These are phyloP conservation scores for Sphagnurus paluster DNA, from an alignment of 1,284 basidiomycete genomes.

Conservation along the genomic window DNA sequence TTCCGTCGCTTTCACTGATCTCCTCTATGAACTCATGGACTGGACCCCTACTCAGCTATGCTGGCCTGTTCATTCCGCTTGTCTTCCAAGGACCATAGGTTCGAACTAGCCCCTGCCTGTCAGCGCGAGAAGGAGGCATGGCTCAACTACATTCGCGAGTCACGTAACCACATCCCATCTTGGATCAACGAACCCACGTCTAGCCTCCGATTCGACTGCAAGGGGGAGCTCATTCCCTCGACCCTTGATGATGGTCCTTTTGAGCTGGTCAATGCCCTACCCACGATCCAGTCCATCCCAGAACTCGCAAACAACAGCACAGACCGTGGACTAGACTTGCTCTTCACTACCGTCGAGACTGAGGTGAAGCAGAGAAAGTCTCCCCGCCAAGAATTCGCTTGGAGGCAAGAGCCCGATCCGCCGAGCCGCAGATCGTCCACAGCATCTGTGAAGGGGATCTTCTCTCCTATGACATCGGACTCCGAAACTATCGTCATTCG, in stretches of 20 bases:
- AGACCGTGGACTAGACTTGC: conserved; percentile 29
- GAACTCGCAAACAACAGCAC: conserved; percentile 45
- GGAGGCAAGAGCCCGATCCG: conserved; percentile 21
- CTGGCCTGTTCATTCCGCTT: conserved; percentile 82
- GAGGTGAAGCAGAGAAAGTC: conserved; percentile 23
- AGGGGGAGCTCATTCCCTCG: conserved; percentile 35
- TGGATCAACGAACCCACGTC: conserved; percentile 64
- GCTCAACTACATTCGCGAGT: conserved; percentile 66
- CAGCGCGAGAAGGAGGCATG: conserved; percentile 82
- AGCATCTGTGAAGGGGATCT: conserved; percentile 57
- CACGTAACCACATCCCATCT: conserved; percentile 33
- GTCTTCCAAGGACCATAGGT: conserved; percentile 63
- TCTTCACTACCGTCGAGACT: conserved; percentile 28
- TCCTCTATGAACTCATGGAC: neutral
- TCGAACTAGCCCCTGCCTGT: conserved; percentile 85
- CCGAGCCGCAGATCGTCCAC: conserved; percentile 58
- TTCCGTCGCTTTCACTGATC: neutral
- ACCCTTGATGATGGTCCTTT: conserved; percentile 36
- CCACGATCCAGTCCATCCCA: conserved; percentile 64
- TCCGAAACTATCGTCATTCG: conserved; percentile 65
- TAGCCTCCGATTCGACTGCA: conserved; percentile 50
- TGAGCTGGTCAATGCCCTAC: conserved; percentile 43
- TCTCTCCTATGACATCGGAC: conserved; percentile 47
- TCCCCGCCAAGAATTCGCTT: conserved; percentile 10
- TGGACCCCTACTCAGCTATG: conserved; percentile 47